These are phyloP conservation scores for Candida sp. DNA, from an alignment of 1,139 yeast species.

Conservation along the genomic window DNA sequence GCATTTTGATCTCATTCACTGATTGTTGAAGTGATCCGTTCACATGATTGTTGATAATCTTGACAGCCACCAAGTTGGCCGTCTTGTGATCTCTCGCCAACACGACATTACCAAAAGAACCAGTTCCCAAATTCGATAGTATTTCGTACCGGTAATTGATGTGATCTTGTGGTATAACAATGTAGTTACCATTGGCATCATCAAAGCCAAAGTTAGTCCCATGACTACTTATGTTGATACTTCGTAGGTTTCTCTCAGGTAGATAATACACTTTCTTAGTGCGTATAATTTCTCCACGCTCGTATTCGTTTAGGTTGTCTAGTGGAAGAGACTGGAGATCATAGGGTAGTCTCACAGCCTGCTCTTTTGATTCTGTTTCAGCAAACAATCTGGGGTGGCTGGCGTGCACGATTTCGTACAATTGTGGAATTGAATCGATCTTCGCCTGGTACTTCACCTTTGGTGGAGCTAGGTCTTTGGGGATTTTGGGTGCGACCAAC, in stretches of 20 bases:
- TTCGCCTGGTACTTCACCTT: conserved; percentile 12
- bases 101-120: conserved; percentile 85
- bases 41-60: conserved; percentile 75
- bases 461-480: conserved; percentile 1
- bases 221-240: conserved; percentile 48
- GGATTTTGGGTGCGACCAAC: not conserved
- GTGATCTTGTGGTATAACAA: conserved; percentile 65
- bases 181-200: conserved; percentile 69
- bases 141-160: conserved; percentile 78
- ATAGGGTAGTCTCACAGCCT: conserved; percentile 4
- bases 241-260: conserved; percentile 25
- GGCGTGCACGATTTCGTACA: conserved; percentile 22
- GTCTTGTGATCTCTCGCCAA: conserved; percentile 68
- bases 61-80: conserved; percentile 65
- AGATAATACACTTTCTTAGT: conserved; percentile 44
- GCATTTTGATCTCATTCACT: conserved; percentile 73
- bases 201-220: conserved; percentile 73
- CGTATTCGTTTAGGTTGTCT: conserved; percentile 45
- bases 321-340: conserved; percentile 11
- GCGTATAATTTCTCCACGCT: conserved; percentile 55
- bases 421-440: conserved; percentile 20
- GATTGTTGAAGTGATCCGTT: conserved; percentile 77
- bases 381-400: conserved; percentile 26
- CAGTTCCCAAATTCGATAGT: conserved; percentile 65
- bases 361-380: not conserved